Evolutionary conservation across 169 alveolate genomes (phyloP).

Genomic region (Eimeria necatrix): DNA sequence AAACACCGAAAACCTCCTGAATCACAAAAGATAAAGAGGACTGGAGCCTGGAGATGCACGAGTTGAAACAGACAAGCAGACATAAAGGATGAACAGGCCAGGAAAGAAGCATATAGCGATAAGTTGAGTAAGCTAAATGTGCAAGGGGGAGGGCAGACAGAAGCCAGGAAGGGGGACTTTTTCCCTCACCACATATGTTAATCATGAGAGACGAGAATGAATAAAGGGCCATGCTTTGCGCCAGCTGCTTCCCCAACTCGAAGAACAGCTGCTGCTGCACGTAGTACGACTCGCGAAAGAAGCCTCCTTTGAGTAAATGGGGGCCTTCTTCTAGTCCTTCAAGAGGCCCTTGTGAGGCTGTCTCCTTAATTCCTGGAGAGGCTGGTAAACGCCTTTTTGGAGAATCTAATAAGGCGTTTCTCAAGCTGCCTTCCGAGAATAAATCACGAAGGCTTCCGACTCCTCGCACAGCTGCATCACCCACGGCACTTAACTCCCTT

Average conservation of each 20-base stretch:
- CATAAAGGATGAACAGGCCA: not conserved
- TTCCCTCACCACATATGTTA: slow-evolving; percentile 63
- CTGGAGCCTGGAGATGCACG: not conserved
- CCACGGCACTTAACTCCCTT: no score
- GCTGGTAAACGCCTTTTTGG: no score
- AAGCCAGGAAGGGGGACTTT: not conserved
- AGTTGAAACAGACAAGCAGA: not conserved
- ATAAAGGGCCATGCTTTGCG: slow-evolving; percentile 74
- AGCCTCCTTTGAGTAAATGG: not conserved
- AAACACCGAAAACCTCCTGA: slow-evolving; percentile 72
- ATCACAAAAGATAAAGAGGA: not conserved
- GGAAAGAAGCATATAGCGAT: not conserved
- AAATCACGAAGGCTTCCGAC: no score
- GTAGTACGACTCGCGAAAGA: not conserved
- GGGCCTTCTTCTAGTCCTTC: no score
- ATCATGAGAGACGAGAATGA: slow-evolving; percentile 70
- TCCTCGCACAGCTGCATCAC: no score
- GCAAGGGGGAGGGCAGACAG: not conserved
- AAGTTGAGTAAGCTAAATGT: not conserved
- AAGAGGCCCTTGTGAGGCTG: no score
- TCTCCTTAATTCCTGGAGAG: no score
- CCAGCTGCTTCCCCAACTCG: slow-evolving; percentile 55
- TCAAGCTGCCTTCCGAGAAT: no score
- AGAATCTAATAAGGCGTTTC: no score
- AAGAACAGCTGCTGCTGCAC: slow-evolving; percentile 52